Base-by-base conservation (phyloP, 139 green algal genomes). In the Haematococcus lacustris region DNA sequence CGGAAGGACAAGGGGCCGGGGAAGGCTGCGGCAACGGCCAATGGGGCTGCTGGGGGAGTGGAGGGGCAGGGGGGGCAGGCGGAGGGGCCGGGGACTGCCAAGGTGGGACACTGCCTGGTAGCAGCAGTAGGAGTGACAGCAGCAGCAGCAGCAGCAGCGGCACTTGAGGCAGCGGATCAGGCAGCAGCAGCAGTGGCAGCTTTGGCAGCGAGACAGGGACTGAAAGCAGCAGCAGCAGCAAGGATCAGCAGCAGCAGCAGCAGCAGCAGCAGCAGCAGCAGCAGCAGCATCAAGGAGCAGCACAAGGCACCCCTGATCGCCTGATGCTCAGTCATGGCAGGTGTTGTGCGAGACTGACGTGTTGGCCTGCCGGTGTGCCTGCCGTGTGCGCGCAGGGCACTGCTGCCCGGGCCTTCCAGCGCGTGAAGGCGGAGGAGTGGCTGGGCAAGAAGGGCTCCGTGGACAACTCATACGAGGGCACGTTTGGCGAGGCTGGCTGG, bases 351-450 rank as follows among this genome's bases (percentile, higher is more conserved):
- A 9, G 9, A 28, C 43, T 28, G 9, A 17, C 17, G 43, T 53
- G 43, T 17, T 53, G 9, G 9, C 9, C 43, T 53, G 43, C 43
- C 43, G 9, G 43, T 53, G 9, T 53, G 43, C 9, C 17, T 53
- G 43, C 17, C 43, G 33, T 57, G 68, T n/a, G n/a, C n/a, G 2
- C 30, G 38, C 3, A 68, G 69, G 37, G 28, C 35, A 47, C 63
- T n/a, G 83, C 70, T 9, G 71, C 68, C 3, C 78, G 75, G 73
- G 87, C 88, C 0, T 96, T 96, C 80, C 88, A 96, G 80, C 83
- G 91, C 9, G 91, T 96, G 0, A 89, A 94, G 59, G 84, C 81
- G 2, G 60, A 87, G 21, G 80, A 89, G 76, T 97, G 92, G 92
- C 76, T 96, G 40, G 83, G 73, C 39, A 89, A 91, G 77, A 90